phyloP scores from a whole-genome alignment of 2,329 filamentous ascomycete species.

The Didymella exigua region DNA sequence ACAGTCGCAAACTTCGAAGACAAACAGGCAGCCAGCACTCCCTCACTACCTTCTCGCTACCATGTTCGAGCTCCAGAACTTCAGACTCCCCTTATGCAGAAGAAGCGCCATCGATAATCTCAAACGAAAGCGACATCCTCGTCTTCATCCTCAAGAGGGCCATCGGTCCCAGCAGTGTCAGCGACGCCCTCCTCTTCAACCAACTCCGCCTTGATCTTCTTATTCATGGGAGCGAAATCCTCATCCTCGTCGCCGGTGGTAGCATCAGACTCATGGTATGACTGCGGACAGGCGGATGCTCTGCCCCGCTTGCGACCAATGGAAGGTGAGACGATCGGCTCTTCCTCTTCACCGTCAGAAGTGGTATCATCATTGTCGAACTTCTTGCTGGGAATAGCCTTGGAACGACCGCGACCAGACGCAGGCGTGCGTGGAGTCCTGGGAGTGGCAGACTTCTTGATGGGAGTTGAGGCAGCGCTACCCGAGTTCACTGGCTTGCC shows the following conservation, averaged over 20 bases:
- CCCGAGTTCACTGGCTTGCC: neutral
- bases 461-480: neutral
- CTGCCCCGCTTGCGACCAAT: neutral
- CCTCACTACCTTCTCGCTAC: neutral
- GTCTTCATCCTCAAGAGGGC: neutral
- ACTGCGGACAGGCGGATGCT: neutral
- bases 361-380: neutral
- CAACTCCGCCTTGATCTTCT: constrained; percentile 7
- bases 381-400: neutral
- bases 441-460: neutral
- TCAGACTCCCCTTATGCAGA: too few relatives aligned
- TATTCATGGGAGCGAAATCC: neutral
- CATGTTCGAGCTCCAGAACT: neutral
- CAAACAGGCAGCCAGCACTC: neutral
- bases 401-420: neutral
- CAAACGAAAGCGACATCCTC: neutral
- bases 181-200: neutral
- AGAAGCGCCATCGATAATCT: neutral
- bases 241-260: neutral
- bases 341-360: neutral
- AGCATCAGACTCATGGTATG: constrained; percentile 2
- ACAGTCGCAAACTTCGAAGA: neutral
- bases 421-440: neutral
- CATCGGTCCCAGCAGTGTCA: neutral
- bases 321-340: neutral